phyloP scores from a whole-genome alignment of 2,329 filamentous ascomycete species.

The Clarireedia paspali region DNA sequence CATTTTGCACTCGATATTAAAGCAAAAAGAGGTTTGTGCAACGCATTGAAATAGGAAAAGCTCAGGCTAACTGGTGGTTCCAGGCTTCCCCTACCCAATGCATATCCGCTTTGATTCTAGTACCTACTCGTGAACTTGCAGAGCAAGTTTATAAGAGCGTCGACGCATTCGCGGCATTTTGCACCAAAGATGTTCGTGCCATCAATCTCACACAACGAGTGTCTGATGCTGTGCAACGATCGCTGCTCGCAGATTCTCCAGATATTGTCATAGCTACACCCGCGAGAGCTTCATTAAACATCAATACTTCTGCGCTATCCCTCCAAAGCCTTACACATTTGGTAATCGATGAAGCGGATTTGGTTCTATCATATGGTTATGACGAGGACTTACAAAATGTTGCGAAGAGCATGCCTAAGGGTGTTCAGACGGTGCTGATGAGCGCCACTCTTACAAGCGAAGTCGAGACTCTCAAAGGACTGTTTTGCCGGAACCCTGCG shows the following conservation, averaged over 20 bases:
- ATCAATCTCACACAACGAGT: conserved; percentile 89
- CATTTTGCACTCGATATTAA: conserved; percentile 76
- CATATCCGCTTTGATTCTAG: conserved; percentile 77
- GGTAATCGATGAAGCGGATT: conserved; percentile 88
- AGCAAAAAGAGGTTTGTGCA: conserved; percentile 55
- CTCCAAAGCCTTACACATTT: conserved; percentile 63
- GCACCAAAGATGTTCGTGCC: conserved; percentile 71
- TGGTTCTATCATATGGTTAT: conserved; percentile 91
- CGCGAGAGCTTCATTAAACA: conserved; percentile 69
- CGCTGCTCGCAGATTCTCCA: conserved; percentile 75
- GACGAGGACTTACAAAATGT: conserved; percentile 81
- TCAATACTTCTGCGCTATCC: conserved; percentile 64
- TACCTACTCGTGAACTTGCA: conserved; percentile 89
- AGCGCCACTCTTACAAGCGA: conserved; percentile 87
- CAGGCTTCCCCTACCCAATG: conserved; percentile 43
- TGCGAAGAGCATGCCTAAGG: conserved; percentile 69
- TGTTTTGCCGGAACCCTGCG: conserved; percentile 78
- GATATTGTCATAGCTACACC: conserved; percentile 91
- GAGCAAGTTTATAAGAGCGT: conserved; percentile 80
- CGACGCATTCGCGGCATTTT: conserved; percentile 71
- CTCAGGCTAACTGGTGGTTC: conserved; percentile 30
- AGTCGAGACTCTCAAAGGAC: conserved; percentile 72
- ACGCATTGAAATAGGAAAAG: conserved; percentile 60
- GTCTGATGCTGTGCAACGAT: conserved; percentile 79
- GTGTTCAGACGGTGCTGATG: conserved; percentile 86